phyloP scores from a whole-genome alignment of 2,329 filamentous ascomycete genomes.

The Magnaporthiopsis poae region DNA sequence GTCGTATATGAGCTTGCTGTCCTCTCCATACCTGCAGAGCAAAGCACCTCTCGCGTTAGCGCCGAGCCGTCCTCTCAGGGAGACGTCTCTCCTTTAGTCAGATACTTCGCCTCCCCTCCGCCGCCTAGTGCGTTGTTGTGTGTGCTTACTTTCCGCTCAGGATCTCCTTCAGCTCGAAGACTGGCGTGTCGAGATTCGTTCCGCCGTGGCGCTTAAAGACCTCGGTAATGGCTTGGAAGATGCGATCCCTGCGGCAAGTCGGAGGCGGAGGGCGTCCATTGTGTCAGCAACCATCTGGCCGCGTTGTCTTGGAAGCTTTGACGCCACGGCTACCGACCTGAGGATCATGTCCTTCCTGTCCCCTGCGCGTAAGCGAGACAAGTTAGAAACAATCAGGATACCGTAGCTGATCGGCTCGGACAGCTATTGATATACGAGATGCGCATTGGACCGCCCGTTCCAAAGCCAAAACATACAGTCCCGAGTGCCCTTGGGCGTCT shows the following conservation, averaged over 20 bases:
- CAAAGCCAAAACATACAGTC: constrained; percentile 34
- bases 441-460: background rate
- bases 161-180: constrained; percentile 70
- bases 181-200: constrained; percentile 60
- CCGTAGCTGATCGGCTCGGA: background rate
- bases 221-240: constrained; percentile 15
- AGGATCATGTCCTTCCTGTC: constrained; percentile 8
- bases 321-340: background rate
- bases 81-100: background rate
- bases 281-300: background rate
- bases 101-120: constrained; percentile 1
- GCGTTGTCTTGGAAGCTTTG: background rate
- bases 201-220: constrained; percentile 50
- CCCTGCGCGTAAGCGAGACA: background rate
- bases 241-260: constrained; percentile 5
- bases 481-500: constrained; percentile 70
- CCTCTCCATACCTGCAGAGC: constrained; percentile 62
- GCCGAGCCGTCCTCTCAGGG: background rate
- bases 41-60: constrained; percentile 7
- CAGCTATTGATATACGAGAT: background rate
- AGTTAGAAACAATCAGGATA: background rate
- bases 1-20: constrained; percentile 63
- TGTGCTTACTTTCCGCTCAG: constrained; percentile 27
- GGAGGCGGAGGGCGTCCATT: background rate
- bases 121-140: constrained; percentile 16